Percentiles rank a stretch among this genome's conserved stretches.
Conservation (phyloP, 169 alveolate genomes). For the Plasmodium cynomolgi region DNA sequence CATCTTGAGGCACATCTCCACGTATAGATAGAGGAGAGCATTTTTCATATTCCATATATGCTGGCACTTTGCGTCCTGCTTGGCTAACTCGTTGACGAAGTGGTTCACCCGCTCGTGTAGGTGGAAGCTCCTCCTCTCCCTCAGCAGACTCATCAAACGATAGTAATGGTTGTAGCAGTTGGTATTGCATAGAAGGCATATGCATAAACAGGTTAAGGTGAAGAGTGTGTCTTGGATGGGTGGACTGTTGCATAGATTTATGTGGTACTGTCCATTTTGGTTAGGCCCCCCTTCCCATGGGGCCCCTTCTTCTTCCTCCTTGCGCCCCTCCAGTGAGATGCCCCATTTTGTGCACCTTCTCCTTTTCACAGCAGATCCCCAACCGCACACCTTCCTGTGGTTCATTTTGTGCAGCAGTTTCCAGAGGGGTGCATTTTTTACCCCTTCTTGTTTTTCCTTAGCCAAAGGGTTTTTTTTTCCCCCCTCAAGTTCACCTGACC, state of each 20-base stretch:
- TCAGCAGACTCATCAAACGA: not conserved
- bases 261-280: not conserved
- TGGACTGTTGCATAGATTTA: not conserved
- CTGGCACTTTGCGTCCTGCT: slow-evolving; percentile 43
- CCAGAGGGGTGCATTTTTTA: not conserved
- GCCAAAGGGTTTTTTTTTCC: not conserved
- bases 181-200: slow-evolving; percentile 35
- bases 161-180: slow-evolving; percentile 47
- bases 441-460: not conserved
- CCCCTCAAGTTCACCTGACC: not conserved
- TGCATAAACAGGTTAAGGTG: slow-evolving; percentile 30
- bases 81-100: slow-evolving; percentile 25
- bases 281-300: not conserved
- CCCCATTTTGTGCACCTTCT: not conserved
- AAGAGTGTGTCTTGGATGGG: not conserved
- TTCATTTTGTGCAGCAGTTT: not conserved
- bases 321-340: not conserved
- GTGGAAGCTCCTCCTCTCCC: not conserved
- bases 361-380: not conserved
- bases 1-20: slow-evolving; percentile 10
- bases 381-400: not conserved
- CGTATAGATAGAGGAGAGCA: slow-evolving; percentile 17
- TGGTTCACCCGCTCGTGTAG: slow-evolving; percentile 9
- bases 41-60: slow-evolving; percentile 51
- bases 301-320: not conserved